Percentiles rank a stretch among this genome's conserved stretches.
These are phyloP conservation scores for Neoascochyta sp. DNA, from an alignment of 2,329 filamentous ascomycete genomes.

Conservation along the genomic window DNA sequence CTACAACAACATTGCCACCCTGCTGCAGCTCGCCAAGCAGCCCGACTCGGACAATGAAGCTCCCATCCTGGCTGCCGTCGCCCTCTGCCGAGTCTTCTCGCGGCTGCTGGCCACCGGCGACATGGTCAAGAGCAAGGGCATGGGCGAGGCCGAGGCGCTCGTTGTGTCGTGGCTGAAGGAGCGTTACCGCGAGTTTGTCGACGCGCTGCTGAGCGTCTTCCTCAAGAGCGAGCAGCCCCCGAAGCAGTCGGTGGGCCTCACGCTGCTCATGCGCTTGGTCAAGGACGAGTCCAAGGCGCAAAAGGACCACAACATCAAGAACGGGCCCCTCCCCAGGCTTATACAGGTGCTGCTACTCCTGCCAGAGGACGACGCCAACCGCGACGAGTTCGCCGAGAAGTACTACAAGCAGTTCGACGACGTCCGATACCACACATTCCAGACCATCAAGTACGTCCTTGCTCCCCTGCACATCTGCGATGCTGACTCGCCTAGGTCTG, in stretches of 20 bases:
- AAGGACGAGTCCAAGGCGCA: conserved; percentile 62
- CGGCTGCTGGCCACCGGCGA: conserved; percentile 71
- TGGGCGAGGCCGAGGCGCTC: conserved; percentile 68
- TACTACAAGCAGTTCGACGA: conserved; percentile 80
- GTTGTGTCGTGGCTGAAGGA: conserved; percentile 77
- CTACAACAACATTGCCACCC: conserved; percentile 81
- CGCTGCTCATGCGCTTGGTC: conserved; percentile 75
- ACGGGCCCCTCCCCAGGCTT: conserved; percentile 61
- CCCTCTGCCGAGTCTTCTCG: conserved; percentile 82
- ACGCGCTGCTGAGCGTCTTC: conserved; percentile 54
- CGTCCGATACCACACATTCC: conserved; percentile 77
- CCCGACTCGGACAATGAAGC: conserved; percentile 53
- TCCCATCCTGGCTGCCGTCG: conserved; percentile 67
- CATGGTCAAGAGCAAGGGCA: conserved; percentile 61
- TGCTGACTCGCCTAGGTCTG: conserved; percentile 8
- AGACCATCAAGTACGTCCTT: conserved; percentile 67
- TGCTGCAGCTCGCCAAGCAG: conserved; percentile 58
- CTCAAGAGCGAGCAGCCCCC: conserved; percentile 59
- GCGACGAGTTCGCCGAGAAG: conserved; percentile 70
- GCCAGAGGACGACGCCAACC: conserved; percentile 56
- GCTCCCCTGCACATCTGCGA: too few relatives aligned
- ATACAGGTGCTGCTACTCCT: conserved; percentile 60
- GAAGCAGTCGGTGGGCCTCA: conserved; percentile 66
- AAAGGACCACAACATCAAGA: conserved; percentile 63
- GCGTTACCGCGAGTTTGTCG: conserved; percentile 67